phyloP scores from a whole-genome alignment of 805 yeast genomes.

The Alloascoidea africana region DNA sequence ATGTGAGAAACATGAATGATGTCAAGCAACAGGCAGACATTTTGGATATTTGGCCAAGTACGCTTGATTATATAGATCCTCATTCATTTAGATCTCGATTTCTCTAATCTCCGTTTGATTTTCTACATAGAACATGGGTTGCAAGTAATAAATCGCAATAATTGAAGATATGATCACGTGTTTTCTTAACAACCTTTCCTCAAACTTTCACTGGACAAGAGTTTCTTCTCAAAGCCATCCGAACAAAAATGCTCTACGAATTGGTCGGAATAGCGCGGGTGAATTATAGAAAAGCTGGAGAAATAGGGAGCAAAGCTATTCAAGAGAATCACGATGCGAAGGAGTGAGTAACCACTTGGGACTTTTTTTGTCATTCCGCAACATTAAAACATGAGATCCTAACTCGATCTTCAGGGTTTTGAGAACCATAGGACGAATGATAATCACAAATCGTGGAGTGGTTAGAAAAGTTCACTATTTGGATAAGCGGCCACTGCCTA shows the following conservation, averaged over 20 bases:
- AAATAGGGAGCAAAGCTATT: conserved; percentile 9
- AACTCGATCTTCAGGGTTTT: conserved; percentile 18
- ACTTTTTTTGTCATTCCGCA: background rate
- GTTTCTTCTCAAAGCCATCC: too few species aligned
- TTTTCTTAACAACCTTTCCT: too few species aligned
- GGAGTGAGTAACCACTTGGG: background rate
- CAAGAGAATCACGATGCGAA: background rate
- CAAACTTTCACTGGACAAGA: too few species aligned
- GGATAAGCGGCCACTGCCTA: conserved; percentile 70
- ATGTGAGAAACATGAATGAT: too few species aligned
- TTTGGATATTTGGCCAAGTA: too few species aligned
- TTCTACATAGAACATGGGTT: too few species aligned
- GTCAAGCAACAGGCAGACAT: too few species aligned
- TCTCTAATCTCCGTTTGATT: too few species aligned
- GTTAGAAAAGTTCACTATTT: conserved; percentile 67
- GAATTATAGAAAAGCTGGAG: conserved; percentile 2
- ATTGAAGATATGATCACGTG: too few species aligned
- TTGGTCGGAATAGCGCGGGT: conserved; percentile 81
- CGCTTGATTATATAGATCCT: too few species aligned
- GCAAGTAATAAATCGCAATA: too few species aligned
- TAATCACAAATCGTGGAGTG: conserved; percentile 87
- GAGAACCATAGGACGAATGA: conserved; percentile 64
- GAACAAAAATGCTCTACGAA: conserved; percentile 81
- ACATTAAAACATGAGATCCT: conserved; percentile 1
- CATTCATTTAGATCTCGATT: too few species aligned